Evolutionary conservation across 345 rosid genomes (phyloP).

Genomic region (Lepidium aucheri): DNA sequence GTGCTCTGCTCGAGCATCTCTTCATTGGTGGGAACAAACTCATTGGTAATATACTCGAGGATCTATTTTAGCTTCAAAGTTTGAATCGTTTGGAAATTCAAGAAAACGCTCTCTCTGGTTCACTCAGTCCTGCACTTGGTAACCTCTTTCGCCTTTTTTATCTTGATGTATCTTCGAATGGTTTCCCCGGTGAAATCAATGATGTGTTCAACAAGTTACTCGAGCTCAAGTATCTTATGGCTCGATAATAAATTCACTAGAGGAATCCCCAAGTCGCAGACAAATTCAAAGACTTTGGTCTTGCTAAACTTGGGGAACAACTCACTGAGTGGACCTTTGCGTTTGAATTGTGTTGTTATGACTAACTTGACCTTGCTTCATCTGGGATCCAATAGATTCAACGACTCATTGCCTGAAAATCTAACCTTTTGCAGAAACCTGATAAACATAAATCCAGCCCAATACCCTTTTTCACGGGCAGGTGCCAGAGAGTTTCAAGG

Average conservation of each 20-base stretch:
- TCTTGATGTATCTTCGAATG: conserved; percentile 44
- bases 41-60: conserved; percentile 35
- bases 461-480: conserved; percentile 33
- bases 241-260: conserved; percentile 40
- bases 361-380: conserved; percentile 39
- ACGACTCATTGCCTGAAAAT: conserved; percentile 30
- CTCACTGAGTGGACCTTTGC: conserved; percentile 35
- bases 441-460: conserved; percentile 37
- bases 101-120: conserved; percentile 42
- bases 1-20: conserved; percentile 33
- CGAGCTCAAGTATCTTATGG: conserved; percentile 28
- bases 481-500: conserved; percentile 42
- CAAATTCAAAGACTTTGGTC: conserved; percentile 35
- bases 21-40: conserved; percentile 42
- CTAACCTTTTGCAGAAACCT: conserved; percentile 41
- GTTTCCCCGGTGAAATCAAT: conserved; percentile 45
- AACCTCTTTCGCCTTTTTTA: conserved; percentile 39
- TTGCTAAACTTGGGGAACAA: conserved; percentile 50
- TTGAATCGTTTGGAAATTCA: conserved; percentile 33
- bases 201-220: conserved; percentile 36
- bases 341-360: conserved; percentile 46
- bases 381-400: conserved; percentile 41
- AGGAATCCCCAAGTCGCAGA: conserved; percentile 39
- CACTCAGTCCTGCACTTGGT: conserved; percentile 32
- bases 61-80: conserved; percentile 35